Evolutionary conservation across 768 basidiomycete species (phyloP).

Genomic region (Sporobolomyces phaffii): DNA sequence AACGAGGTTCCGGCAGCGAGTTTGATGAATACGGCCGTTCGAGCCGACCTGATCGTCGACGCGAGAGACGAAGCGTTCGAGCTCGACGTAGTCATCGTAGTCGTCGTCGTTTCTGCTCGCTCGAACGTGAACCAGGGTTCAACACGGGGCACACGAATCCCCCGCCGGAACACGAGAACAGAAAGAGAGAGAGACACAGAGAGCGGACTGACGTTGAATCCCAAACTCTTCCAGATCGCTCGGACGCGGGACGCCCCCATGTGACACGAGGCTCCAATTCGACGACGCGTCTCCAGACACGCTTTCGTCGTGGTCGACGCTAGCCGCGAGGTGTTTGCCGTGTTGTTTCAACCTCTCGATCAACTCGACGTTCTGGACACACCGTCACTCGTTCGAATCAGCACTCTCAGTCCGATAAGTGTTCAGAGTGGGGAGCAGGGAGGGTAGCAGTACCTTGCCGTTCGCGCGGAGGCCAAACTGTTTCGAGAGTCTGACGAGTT

Average conservation of each 20-base stretch:
- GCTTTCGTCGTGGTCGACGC: no score
- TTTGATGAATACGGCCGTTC: background rate
- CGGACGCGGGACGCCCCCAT: background rate
- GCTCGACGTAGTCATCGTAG: background rate
- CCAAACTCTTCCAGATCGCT: background rate
- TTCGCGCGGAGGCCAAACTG: background rate
- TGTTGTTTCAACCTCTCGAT: slow-evolving; percentile 1
- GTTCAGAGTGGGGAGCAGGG: no score
- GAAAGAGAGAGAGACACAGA: background rate
- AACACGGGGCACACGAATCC: no score
- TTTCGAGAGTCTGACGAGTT: background rate
- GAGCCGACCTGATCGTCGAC: background rate
- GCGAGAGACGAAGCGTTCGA: background rate
- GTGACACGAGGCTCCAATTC: background rate
- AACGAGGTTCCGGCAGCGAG: no score
- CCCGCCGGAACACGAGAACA: background rate
- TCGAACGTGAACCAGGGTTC: no score
- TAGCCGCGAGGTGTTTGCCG: background rate
- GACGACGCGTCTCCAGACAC: no score
- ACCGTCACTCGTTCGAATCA: no score
- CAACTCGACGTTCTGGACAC: slow-evolving; percentile 19
- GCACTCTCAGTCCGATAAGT: background rate
- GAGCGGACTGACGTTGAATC: background rate
- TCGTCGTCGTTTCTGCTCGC: no score
- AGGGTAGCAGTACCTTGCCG: slow-evolving; percentile 15